phyloP scores from a whole-genome alignment of 768 basidiomycete genomes.

The Kwoniella mangroviensis region DNA sequence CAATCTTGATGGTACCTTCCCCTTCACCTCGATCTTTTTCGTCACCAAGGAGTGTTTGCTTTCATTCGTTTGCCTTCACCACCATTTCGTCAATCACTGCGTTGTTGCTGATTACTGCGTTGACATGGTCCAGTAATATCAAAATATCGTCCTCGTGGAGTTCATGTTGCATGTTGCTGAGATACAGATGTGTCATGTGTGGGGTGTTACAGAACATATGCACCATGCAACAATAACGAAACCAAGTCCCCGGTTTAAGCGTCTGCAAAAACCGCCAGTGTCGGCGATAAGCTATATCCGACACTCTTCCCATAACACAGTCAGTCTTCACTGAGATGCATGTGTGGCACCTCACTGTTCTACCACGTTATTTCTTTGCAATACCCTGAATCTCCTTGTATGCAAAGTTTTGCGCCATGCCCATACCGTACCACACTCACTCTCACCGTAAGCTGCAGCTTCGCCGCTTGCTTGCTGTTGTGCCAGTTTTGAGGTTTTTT shows the following conservation, averaged over 20 bases:
- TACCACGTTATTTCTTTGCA: not conserved
- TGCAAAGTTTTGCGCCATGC: not conserved
- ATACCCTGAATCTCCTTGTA: conserved; percentile 2
- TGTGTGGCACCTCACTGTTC: conserved; percentile 12
- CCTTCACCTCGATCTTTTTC: no score
- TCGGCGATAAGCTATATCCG: conserved; percentile 29
- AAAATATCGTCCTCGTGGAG: no score
- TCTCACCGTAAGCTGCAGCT: not conserved
- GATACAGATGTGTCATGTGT: no score
- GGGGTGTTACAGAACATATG: no score
- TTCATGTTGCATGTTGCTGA: no score
- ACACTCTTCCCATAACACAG: not conserved
- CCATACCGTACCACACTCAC: not conserved
- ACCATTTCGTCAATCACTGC: no score
- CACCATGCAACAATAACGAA: not conserved
- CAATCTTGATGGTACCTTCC: not conserved
- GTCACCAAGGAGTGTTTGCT: no score
- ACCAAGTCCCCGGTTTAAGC: not conserved
- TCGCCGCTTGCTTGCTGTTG: conserved; percentile 3
- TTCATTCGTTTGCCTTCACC: no score
- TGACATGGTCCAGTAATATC: no score
- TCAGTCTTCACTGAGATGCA: not conserved
- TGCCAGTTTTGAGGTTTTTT: conserved; percentile 26
- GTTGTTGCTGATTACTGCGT: no score
- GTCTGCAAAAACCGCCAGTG: not conserved